Base-by-base conservation (phyloP, 257 asterid genomes). In the Solanum pimpinellifolium region DNA sequence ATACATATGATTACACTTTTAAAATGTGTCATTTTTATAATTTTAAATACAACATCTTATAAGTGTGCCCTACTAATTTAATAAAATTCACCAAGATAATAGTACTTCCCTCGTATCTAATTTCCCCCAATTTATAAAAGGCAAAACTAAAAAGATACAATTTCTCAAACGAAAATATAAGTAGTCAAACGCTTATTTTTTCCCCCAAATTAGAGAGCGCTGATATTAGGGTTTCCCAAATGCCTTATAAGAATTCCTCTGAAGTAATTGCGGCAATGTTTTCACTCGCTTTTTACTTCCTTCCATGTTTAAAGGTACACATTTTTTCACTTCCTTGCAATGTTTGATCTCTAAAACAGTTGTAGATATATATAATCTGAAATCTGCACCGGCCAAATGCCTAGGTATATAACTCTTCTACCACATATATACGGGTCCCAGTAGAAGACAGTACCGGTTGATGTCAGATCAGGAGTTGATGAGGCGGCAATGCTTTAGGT, bases 391-490 rank as follows among this genome's bases (percentile, higher is more conserved):
- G 20, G 20, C 59, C 59, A 49, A 46, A 12, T 46, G 14, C 14
- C 52, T 46, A 12, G 52, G 52, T 11, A 46, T 15, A 46, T 46
- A 46, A 11, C 5, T 12, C 52, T 11, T 46, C 4, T 3, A 46
- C 52, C 16, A 9, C 12, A 46, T 11, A 46, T 46, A 18, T 46
- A 92, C 86, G 46, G 78, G 81, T 47, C 25, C 37, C 42, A 92
- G 83, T 83, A 95, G 96, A 70, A 89, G 86, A 33, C 94, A 92
- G 85, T 95, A 94, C 89, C 91, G 94, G 75, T 65, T 78, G 56
- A 91, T 94, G 93, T 86, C 97, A 5, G 98, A 96, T 87, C 98
- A 94, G 44, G 94, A 94, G 90, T 94, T 96, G 80, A 91, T 96
- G 91, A 91, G 92, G 84, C 98, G 92, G 87, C 87, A 94, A 92